phyloP scores from a whole-genome alignment of 192 early-diverging fungal genomes.

The Funneliformis mosseae region DNA sequence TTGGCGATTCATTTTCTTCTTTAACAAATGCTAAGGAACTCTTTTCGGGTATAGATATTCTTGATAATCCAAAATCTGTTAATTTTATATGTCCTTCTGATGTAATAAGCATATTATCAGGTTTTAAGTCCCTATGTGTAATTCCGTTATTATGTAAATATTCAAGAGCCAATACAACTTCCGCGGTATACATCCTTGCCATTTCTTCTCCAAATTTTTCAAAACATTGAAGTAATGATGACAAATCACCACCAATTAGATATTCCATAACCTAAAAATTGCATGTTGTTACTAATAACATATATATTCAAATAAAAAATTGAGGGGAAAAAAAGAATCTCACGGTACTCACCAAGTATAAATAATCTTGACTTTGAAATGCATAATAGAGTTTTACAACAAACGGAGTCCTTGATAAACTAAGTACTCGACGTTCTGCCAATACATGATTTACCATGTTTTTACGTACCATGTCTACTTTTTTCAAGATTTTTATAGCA shows the following conservation, averaged over 20 bases:
- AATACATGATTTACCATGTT: conserved; percentile 94
- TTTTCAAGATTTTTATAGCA: conserved; percentile 92
- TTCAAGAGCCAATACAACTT: conserved; percentile 86
- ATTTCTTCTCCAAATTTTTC: conserved; percentile 79
- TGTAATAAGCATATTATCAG: conserved; percentile 84
- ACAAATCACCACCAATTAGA: conserved; percentile 85
- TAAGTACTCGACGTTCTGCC: conserved; percentile 84
- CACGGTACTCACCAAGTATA: conserved; percentile 70
- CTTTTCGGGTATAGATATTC: conserved; percentile 68
- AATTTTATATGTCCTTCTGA: conserved; percentile 90
- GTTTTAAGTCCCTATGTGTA: conserved; percentile 82
- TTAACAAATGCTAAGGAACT: conserved; percentile 39
- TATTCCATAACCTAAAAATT: conserved; percentile 76
- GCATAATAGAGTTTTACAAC: conserved; percentile 94
- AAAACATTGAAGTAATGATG: conserved; percentile 71
- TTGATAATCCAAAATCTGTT: conserved; percentile 94
- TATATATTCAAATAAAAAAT: conserved; percentile 1
- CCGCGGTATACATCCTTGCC: conserved; percentile 88
- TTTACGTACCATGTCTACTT: conserved; percentile 92
- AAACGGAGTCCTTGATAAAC: conserved; percentile 77
- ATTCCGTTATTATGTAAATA: conserved; percentile 92
- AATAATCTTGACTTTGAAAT: conserved; percentile 84
- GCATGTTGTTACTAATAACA: neutral
- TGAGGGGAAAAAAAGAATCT: neutral
- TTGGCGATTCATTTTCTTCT: conserved; percentile 32